Percentiles rank a stretch among this genome's conserved stretches.
phyloP scores from a whole-genome alignment of 306 rosid genomes.

The Lablab purpureus region DNA sequence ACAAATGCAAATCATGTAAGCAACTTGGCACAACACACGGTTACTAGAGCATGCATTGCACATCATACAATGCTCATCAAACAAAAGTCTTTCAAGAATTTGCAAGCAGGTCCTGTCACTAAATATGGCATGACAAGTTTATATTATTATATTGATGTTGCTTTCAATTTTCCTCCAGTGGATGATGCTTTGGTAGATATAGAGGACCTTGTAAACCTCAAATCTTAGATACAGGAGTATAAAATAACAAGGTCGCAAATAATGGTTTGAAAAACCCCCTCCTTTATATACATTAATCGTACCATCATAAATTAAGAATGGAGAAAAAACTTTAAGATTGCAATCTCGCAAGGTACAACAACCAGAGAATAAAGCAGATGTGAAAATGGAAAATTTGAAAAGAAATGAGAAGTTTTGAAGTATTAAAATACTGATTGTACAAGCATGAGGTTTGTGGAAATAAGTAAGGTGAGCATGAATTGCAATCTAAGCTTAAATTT shows the following conservation, averaged over 20 bases:
- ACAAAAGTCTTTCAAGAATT: constrained; percentile 13
- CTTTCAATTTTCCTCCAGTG: constrained; percentile 31
- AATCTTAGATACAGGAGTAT: constrained; percentile 10
- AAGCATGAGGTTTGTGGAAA: constrained; percentile 36
- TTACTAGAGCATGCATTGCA: constrained; percentile 26
- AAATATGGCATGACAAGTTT: constrained; percentile 13
- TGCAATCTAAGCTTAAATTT: constrained; percentile 37
- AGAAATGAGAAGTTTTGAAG: background rate
- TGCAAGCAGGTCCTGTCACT: constrained; percentile 30
- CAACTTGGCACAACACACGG: background rate
- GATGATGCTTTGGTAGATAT: constrained; percentile 23
- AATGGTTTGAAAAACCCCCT: constrained; percentile 5
- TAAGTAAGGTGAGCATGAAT: constrained; percentile 37
- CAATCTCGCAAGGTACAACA: constrained; percentile 20
- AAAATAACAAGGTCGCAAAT: constrained; percentile 3
- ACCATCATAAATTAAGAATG: constrained; percentile 30
- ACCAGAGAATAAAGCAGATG: constrained; percentile 15
- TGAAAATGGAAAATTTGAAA: constrained; percentile 5
- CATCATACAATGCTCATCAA: constrained; percentile 28
- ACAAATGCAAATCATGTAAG: constrained; percentile 30
- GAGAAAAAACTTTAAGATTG: constrained; percentile 26
- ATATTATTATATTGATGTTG: constrained; percentile 15
- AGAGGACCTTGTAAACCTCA: constrained; percentile 21
- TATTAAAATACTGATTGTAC: constrained; percentile 28
- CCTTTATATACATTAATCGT: constrained; percentile 6